Evolutionary conservation across 2,329 filamentous ascomycete species (phyloP).

Genomic region (Colletotrichum sp.): DNA sequence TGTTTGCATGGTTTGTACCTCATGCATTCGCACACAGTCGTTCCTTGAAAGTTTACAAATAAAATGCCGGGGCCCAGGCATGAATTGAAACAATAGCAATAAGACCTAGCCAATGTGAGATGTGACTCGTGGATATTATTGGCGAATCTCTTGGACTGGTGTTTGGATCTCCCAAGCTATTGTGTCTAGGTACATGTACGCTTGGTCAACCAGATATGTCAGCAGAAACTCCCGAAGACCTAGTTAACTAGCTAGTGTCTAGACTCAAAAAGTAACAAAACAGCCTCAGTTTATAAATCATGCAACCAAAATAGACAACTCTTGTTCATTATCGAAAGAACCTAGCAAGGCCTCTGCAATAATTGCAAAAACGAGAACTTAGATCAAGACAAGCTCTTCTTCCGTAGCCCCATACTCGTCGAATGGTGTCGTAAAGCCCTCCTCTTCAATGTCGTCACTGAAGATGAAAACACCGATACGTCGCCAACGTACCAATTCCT

Average conservation of each 20-base stretch:
- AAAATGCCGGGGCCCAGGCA: not conserved
- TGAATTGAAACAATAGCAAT: not conserved
- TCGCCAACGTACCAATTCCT: not conserved
- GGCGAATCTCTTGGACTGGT: not conserved
- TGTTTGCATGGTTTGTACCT: not conserved
- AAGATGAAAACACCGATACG: not conserved
- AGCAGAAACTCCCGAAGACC: not conserved
- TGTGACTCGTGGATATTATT: not conserved
- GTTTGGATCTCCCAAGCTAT: not conserved
- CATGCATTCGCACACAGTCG: not conserved
- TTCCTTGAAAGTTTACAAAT: not conserved
- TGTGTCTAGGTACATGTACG: not conserved
- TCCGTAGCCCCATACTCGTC: not conserved
- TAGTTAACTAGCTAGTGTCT: not conserved
- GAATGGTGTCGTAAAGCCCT: not conserved
- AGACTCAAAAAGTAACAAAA: not conserved
- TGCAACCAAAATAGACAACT: not conserved
- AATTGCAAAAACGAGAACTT: not conserved
- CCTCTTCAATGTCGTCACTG: not conserved
- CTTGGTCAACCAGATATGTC: not conserved
- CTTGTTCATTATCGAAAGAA: not conserved
- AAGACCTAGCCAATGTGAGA: not conserved
- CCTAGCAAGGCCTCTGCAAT: not conserved
- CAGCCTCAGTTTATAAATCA: not conserved
- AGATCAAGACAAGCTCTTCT: not conserved